phyloP scores from a whole-genome alignment of 108 stramenopile genomes.

The Fragilariopsis cylindrus region DNA sequence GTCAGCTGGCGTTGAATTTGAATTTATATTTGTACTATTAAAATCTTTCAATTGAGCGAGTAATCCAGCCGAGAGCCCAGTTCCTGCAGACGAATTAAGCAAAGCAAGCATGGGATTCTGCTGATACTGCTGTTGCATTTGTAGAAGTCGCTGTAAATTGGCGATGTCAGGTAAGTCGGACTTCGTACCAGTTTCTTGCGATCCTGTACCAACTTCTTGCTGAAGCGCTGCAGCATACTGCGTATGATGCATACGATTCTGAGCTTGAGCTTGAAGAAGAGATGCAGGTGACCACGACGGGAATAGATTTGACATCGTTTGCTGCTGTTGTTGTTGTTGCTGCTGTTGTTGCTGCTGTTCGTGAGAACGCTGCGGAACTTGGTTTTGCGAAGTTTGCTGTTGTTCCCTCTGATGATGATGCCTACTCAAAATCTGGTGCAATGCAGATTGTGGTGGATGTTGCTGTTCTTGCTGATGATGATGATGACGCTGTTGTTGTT shows the following conservation, averaged over 20 bases:
- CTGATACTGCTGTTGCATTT: slow-evolving; percentile 27
- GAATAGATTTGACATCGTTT: slow-evolving; percentile 37
- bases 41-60: slow-evolving; percentile 25
- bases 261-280: slow-evolving; percentile 18
- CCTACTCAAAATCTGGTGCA: slow-evolving; percentile 37
- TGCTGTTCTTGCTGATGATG: slow-evolving; percentile 25
- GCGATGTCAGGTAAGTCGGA: slow-evolving; percentile 15
- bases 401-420: slow-evolving; percentile 32
- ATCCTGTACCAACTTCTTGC: slow-evolving; percentile 7
- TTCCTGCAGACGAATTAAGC: slow-evolving; percentile 10
- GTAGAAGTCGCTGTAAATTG: slow-evolving; percentile 33
- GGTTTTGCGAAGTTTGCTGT: slow-evolving; percentile 26
- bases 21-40: not conserved
- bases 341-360: slow-evolving; percentile 36
- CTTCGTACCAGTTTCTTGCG: slow-evolving; percentile 3
- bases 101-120: slow-evolving; percentile 27
- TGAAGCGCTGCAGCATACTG: slow-evolving; percentile 20
- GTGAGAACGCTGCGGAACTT: slow-evolving; percentile 21
- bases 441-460: slow-evolving; percentile 39
- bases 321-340: slow-evolving; percentile 40
- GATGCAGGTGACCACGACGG: slow-evolving; percentile 20
- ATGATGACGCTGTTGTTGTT: slow-evolving; percentile 6
- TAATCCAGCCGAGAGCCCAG: slow-evolving; percentile 12
- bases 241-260: slow-evolving; percentile 24
- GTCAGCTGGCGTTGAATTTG: slow-evolving; percentile 18